These are phyloP conservation scores for Colletotrichum filicis DNA, from an alignment of 2,329 filamentous ascomycete genomes.

Conservation along the genomic window DNA sequence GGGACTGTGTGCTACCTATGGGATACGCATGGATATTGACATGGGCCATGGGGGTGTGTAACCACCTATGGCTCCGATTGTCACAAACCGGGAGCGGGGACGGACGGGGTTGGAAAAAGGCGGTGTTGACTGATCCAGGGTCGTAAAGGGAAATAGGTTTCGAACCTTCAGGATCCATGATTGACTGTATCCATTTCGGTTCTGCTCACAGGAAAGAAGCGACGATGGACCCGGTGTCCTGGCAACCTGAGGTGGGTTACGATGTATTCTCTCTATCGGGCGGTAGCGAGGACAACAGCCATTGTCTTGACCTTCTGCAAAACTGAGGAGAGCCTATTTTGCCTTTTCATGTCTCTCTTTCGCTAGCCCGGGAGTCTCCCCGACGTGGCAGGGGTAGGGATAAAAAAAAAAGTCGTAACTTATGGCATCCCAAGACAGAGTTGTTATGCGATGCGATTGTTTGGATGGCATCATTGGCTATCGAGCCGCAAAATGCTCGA, in stretches of 20 bases:
- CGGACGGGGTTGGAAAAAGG: neutral
- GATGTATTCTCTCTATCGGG: neutral
- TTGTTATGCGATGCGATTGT: conserved; percentile 20
- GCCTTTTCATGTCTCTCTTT: neutral
- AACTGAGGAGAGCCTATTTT: neutral
- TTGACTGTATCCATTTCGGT: no score
- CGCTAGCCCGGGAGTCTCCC: conserved; percentile 10
- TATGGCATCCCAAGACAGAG: neutral
- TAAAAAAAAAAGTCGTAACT: neutral
- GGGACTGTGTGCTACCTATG: neutral
- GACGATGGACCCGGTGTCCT: neutral
- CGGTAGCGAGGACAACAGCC: neutral
- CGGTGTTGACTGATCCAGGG: conserved; percentile 19
- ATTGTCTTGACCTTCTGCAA: neutral
- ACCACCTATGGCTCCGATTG: conserved; percentile 1
- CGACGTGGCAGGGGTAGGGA: neutral
- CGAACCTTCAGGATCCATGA: neutral
- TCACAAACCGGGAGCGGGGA: neutral
- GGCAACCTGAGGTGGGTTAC: neutral
- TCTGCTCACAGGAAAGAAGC: neutral
- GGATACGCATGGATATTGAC: neutral
- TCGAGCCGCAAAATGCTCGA: conserved; percentile 19
- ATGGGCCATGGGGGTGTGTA: neutral
- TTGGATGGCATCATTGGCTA: conserved; percentile 17
- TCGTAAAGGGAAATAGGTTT: conserved; percentile 9